phyloP scores from a whole-genome alignment of 306 rosid species.

The Fagus sylvatica region DNA sequence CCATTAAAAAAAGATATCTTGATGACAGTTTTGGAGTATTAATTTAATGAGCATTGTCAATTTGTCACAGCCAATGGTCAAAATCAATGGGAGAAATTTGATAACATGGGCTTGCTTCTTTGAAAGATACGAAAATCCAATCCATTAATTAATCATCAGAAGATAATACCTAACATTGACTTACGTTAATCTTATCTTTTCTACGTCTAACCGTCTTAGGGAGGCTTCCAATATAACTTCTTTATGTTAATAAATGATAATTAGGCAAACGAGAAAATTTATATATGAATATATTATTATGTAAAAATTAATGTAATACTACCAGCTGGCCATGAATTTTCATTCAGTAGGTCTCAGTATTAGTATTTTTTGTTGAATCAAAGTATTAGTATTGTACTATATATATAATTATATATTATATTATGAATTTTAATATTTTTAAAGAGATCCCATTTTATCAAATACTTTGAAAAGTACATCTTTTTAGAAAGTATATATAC shows the following conservation, averaged over 20 bases:
- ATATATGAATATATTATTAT: too few relatives aligned
- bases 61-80: neutral
- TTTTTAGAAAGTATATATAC: too few relatives aligned
- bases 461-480: too few relatives aligned
- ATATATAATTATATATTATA: too few relatives aligned
- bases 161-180: constrained; percentile 29
- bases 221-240: neutral
- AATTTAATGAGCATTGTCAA: neutral
- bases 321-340: neutral
- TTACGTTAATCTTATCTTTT: constrained; percentile 1
- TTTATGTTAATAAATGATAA: neutral
- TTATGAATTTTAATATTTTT: too few relatives aligned
- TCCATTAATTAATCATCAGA: neutral
- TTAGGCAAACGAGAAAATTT: neutral
- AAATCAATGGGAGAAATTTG: neutral
- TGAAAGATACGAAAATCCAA: constrained; percentile 14
- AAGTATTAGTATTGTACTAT: too few relatives aligned
- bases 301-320: neutral
- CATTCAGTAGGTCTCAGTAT: neutral
- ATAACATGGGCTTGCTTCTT: neutral
- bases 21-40: constrained; percentile 5
- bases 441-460: too few relatives aligned
- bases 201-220: neutral
- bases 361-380: too few relatives aligned
- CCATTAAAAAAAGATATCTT: neutral